Evolutionary conservation across 306 rosid genomes (phyloP).

Genomic region (Styphnolobium japonicum): DNA sequence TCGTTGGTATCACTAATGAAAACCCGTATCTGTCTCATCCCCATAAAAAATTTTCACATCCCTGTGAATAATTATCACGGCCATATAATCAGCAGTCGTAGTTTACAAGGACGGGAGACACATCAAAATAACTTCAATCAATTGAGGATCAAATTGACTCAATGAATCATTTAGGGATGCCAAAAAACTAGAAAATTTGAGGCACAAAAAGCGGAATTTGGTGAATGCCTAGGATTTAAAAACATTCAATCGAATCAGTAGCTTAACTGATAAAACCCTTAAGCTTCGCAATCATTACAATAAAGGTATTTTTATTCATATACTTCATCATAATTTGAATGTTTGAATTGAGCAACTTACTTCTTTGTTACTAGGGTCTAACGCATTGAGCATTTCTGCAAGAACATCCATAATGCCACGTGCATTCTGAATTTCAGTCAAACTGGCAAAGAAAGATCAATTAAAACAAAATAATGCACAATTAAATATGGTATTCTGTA

Average conservation of each 20-base stretch:
- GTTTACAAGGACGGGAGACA: background rate
- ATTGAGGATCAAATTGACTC: background rate
- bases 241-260: conserved; percentile 6
- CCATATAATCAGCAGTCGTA: background rate
- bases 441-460: conserved; percentile 45
- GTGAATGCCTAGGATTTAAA: background rate
- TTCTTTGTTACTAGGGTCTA: conserved; percentile 86
- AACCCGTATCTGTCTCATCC: background rate
- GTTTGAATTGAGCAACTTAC: conserved; percentile 39
- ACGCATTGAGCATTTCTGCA: conserved; percentile 87
- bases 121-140: background rate
- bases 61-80: background rate
- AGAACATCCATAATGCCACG: conserved; percentile 97
- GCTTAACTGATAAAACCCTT: background rate
- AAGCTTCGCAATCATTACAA: background rate
- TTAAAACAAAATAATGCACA: conserved; percentile 15
- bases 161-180: background rate
- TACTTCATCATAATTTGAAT: conserved; percentile 15
- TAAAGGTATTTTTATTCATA: background rate
- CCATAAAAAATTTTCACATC: background rate
- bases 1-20: background rate
- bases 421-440: conserved; percentile 95
- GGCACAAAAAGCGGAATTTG: background rate
- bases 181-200: background rate
- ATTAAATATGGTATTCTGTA: background rate